These are phyloP conservation scores for Dentipellis sp. DNA, from an alignment of 768 basidiomycete species.

Conservation along the genomic window DNA sequence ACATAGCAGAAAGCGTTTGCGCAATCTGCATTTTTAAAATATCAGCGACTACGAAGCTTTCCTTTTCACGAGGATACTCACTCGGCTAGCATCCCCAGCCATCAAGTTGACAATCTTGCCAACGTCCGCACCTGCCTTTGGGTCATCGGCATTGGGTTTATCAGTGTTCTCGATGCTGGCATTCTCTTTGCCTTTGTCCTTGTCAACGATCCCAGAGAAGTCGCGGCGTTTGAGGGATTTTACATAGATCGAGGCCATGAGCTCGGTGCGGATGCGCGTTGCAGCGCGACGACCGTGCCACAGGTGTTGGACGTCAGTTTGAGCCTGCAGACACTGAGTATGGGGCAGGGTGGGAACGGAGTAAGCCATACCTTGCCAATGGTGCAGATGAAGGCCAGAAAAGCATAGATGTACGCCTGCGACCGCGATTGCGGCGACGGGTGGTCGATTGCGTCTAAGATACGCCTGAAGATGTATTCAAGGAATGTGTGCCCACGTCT, in stretches of 20 bases:
- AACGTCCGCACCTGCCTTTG: slow-evolving; percentile 71
- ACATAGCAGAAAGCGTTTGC: slow-evolving; percentile 44
- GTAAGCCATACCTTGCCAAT: slow-evolving; percentile 35
- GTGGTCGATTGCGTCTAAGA: slow-evolving; percentile 49
- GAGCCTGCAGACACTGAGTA: not conserved
- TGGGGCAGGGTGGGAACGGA: not conserved
- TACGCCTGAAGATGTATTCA: slow-evolving; percentile 23
- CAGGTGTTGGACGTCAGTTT: slow-evolving; percentile 66
- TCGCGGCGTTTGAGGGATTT: slow-evolving; percentile 81
- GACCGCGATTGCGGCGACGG: slow-evolving; percentile 42
- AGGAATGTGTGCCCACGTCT: not conserved
- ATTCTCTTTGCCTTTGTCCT: slow-evolving; percentile 20
- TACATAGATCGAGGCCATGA: slow-evolving; percentile 84
- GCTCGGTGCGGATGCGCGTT: slow-evolving; percentile 63
- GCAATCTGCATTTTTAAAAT: slow-evolving; percentile 15
- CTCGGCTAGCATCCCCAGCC: slow-evolving; percentile 63
- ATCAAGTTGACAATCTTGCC: slow-evolving; percentile 90
- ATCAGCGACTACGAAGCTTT: not conserved
- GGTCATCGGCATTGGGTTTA: slow-evolving; percentile 30
- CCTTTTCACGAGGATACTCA: not conserved
- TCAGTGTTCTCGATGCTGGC: not conserved
- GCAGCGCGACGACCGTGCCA: slow-evolving; percentile 72
- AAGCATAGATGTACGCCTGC: slow-evolving; percentile 69
- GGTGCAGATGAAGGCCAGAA: slow-evolving; percentile 60
- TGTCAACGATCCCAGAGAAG: slow-evolving; percentile 65